These are phyloP conservation scores for Solanum hybrid DNA, from an alignment of 305 asterid genomes.

Conservation along the genomic window DNA sequence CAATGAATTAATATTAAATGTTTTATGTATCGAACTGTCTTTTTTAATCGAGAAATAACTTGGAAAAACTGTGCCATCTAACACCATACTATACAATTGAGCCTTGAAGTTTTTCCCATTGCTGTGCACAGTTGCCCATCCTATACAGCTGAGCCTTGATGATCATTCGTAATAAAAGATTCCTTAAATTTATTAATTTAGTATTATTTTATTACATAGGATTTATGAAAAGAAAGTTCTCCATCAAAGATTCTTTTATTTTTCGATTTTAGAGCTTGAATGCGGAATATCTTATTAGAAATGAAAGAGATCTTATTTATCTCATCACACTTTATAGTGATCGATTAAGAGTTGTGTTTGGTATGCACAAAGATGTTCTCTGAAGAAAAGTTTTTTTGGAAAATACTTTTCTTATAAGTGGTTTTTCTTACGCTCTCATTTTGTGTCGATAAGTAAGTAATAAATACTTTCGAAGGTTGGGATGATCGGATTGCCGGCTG, in stretches of 20 bases:
- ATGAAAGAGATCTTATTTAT: neutral
- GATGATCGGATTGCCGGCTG: neutral
- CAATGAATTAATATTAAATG: neutral
- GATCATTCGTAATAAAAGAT: neutral
- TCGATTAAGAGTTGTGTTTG: neutral
- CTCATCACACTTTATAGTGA: neutral
- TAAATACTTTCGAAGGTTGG: fast-evolving
- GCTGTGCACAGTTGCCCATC: neutral
- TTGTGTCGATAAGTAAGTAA: neutral
- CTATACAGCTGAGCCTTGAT: neutral
- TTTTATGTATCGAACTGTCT: neutral
- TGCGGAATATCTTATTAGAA: neutral
- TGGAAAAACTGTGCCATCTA: neutral
- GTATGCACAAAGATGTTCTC: neutral
- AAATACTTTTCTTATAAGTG: neutral
- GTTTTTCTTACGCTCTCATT: neutral
- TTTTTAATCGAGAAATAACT: neutral
- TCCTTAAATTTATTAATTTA: neutral
- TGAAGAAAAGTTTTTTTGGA: neutral
- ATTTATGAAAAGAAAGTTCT: neutral
- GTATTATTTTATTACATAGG: neutral
- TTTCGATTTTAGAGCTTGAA: neutral
- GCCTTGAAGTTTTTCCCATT: neutral
- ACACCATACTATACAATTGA: neutral
- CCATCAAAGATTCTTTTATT: no score